Conservation (phyloP, 2,329 filamentous ascomycete species). For the Diaporthe velutina region DNA sequence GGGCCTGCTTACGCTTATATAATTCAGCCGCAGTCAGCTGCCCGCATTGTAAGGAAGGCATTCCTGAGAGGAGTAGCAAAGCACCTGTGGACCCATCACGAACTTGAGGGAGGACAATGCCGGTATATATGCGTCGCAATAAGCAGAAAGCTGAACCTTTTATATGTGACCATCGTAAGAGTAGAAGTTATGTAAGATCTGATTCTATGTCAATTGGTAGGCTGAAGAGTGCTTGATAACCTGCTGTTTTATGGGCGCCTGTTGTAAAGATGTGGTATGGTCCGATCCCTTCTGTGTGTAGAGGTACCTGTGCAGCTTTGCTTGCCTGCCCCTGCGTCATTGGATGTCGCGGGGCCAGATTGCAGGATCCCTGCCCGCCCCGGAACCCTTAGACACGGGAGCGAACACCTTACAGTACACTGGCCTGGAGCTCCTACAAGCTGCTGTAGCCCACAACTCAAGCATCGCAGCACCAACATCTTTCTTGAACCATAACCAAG, state of each 20-base stretch:
- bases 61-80: neutral
- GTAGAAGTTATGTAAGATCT: neutral
- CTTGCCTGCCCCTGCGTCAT: neutral
- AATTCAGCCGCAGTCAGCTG: neutral
- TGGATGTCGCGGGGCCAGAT: neutral
- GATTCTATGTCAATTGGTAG: neutral
- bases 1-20: conserved; percentile 12
- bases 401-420: conserved; percentile 12
- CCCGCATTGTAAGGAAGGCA: too few species aligned
- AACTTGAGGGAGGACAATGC: neutral
- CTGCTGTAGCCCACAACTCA: neutral
- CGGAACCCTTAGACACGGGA: neutral
- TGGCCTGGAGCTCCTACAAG: neutral
- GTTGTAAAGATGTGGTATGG: neutral
- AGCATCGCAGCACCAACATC: neutral
- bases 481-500: neutral
- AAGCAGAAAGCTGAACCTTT: neutral
- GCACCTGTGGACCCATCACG: neutral
- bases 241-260: neutral
- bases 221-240: neutral
- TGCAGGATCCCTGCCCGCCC: neutral
- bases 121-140: neutral
- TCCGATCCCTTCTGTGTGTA: neutral
- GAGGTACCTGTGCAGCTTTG: neutral
- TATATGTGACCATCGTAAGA: neutral